Conservation (phyloP, 768 basidiomycete species). For the Gymnopilus junonius region DNA sequence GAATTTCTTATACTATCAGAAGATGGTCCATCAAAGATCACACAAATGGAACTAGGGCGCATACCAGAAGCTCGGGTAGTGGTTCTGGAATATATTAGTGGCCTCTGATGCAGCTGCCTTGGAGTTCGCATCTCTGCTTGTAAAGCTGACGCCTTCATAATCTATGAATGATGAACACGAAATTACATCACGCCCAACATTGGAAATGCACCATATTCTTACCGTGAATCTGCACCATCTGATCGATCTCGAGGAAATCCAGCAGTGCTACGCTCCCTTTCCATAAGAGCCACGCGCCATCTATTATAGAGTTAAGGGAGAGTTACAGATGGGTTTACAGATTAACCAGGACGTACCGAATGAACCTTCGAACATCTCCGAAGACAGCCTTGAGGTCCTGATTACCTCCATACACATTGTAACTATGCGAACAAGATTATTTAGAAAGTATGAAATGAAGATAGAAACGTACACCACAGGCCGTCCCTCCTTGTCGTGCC, state of each 20-base stretch:
- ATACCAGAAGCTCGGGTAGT: conserved; percentile 80
- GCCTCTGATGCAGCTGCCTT: conserved; percentile 80
- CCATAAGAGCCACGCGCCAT: conserved; percentile 84
- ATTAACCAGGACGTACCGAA: conserved; percentile 62
- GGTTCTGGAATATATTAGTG: conserved; percentile 70
- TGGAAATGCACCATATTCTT: conserved; percentile 9
- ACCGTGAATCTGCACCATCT: conserved; percentile 78
- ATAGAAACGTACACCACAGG: conserved; percentile 66
- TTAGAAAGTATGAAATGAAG: not conserved
- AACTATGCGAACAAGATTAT: conserved; percentile 43
- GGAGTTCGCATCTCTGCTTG: conserved; percentile 70
- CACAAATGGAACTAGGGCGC: conserved; percentile 18
- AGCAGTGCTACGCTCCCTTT: conserved; percentile 62
- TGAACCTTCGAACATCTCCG: conserved; percentile 74
- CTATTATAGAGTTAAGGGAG: conserved; percentile 35
- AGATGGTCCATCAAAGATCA: conserved; percentile 1
- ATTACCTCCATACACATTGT: conserved; percentile 80
- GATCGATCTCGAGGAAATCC: conserved; percentile 76
- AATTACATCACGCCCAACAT: not conserved
- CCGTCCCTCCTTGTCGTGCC: conserved; percentile 70
- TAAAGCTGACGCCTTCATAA: conserved; percentile 73
- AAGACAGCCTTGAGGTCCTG: conserved; percentile 73
- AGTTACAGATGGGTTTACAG: not conserved
- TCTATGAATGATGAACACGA: conserved; percentile 47
- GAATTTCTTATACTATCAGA: conserved; percentile 66